Evolutionary conservation across 768 basidiomycete species (phyloP), one percentile per base, ranked within the genome.

Genomic region (Exsudoporus frostii): DNA sequence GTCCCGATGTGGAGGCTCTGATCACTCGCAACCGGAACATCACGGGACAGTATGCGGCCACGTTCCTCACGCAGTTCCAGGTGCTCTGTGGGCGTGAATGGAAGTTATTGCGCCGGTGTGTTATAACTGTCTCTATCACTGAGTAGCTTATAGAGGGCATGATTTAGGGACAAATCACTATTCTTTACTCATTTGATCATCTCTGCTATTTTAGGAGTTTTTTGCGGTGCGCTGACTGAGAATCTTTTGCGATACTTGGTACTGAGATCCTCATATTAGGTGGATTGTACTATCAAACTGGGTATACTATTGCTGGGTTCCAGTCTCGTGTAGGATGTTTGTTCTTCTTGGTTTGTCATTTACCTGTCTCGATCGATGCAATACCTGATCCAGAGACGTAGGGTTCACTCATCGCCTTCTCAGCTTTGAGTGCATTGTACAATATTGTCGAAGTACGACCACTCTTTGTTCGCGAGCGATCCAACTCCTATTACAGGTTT

Each of bases 401-500:
- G 90, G 94, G 94, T 32, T 85, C 93, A 14, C 79, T 98, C 25
- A 84, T 97, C 45, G 91, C 95, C 1, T 97, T 98, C 71, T 92
- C 91, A 1, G 82, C 91, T 4, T 74, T 98, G 39, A 95, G 92
- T 61, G 92, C 95, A 0, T 68, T 98, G 53, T 90, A 92, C 68
- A 94, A 95, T 56, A 77, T 97, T 41, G 84, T 94, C 2, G 87
- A 88, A 66, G 78, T 88, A 50, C 81, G 93, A 27, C 82, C 90
- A 0, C 78, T 98, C 19, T 98, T 98, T 77, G 74, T 97, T 32
- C 83, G 95, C 10, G 95, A 98, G 69, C 77, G 95, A 33, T 88
- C 93, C 2, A 85, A 84, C 44, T 76, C 77, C 4, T 96, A 91
- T 69, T 97, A 96, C 67, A 90, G 88, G 91, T 86, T 51, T 40